Evolutionary conservation across 164 flowering plant species (phyloP).

Genomic region (Piper longum): DNA sequence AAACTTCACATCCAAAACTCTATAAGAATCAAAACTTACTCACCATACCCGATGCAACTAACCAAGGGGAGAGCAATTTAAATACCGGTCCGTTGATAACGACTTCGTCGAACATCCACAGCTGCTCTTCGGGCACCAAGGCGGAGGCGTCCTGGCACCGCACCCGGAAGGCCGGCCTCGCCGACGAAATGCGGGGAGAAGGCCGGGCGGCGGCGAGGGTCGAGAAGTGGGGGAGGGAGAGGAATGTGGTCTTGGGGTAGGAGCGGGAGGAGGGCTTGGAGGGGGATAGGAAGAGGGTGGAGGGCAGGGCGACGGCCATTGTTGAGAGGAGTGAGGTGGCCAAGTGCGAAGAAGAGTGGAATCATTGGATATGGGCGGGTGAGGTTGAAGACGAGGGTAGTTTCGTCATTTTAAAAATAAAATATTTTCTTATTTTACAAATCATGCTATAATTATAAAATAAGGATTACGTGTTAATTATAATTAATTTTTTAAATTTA

Average conservation of each 20-base stretch:
- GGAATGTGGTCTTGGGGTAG: constrained; percentile 1
- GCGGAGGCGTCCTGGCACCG: constrained; percentile 6
- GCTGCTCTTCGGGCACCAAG: constrained; percentile 5
- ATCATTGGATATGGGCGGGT: too few relatives aligned
- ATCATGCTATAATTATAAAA: too few relatives aligned
- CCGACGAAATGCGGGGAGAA: neutral
- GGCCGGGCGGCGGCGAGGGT: neutral
- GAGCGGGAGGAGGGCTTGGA: constrained; percentile 1
- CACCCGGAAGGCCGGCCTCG: constrained; percentile 1
- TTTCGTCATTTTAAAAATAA: too few relatives aligned
- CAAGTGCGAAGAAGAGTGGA: too few relatives aligned
- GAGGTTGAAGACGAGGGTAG: too few relatives aligned
- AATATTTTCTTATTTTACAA: too few relatives aligned
- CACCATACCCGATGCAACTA: too few relatives aligned
- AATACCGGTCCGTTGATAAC: constrained; percentile 11
- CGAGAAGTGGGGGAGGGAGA: neutral
- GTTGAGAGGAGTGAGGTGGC: neutral
- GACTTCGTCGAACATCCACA: constrained; percentile 10
- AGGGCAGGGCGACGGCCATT: constrained; percentile 4
- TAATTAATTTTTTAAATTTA: too few relatives aligned
- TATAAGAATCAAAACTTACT: too few relatives aligned
- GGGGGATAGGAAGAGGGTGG: neutral
- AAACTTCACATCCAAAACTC: too few relatives aligned
- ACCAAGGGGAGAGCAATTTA: constrained; percentile 1
- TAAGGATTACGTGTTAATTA: too few relatives aligned